Evolutionary conservation across 2,329 filamentous ascomycete species (phyloP).

Genomic region (Neonectria ditissima): DNA sequence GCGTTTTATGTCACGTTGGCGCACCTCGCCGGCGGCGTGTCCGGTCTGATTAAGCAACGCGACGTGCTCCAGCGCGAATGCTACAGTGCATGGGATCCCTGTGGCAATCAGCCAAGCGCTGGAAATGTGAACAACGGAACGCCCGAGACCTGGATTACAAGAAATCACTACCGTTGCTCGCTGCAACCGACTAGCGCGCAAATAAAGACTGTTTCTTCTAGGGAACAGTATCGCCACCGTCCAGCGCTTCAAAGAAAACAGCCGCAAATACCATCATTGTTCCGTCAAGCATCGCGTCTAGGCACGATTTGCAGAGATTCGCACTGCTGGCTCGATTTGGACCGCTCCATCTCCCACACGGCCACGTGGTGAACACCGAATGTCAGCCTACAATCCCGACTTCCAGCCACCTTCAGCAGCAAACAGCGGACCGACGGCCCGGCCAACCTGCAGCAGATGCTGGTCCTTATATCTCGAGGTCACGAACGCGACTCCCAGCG

Average conservation of each 20-base stretch:
- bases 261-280: background rate
- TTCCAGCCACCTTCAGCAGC: constrained; percentile 6
- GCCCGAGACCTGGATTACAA: constrained; percentile 32
- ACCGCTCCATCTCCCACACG: background rate
- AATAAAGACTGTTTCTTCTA: constrained; percentile 15
- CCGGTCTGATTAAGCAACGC: no score
- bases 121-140: constrained; percentile 29
- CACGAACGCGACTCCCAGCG: constrained; percentile 34
- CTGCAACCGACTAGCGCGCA: background rate
- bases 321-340: background rate
- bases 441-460: constrained; percentile 27
- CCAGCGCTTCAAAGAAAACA: background rate
- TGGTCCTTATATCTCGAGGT: constrained; percentile 29
- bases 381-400: background rate
- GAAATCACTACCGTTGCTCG: constrained; percentile 38
- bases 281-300: constrained; percentile 14
- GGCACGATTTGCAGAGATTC: background rate
- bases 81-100: no score
- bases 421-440: constrained; percentile 8
- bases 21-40: no score
- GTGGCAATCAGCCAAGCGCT: background rate
- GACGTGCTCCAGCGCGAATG: no score
- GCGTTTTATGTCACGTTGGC: background rate
- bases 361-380: background rate
- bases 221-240: constrained; percentile 30